Evolutionary conservation across 129 eudicot species (phyloP), one percentile per base, ranked within the genome.

Genomic region (Ambrosia trifida): DNA sequence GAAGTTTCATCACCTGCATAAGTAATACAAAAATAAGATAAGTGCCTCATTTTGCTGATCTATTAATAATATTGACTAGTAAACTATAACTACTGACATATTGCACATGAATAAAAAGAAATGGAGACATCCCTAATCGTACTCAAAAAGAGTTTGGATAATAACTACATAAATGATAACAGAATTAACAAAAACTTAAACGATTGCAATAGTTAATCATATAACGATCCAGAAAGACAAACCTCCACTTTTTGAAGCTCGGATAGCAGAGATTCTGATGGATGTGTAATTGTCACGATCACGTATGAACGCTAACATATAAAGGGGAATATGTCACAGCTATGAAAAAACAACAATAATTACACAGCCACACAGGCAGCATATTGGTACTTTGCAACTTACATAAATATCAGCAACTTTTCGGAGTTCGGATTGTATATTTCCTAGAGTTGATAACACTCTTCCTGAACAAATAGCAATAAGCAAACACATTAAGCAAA

Each of bases 241-340:
- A 93, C 96, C 99, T 94, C 97, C 72, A 94, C 97, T 80, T 89
- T 90, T 59, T 80, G 87, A 67, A 94, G 94, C 84, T 90, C 97
- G 44, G 80, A 79, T 45, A 94, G 89, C 52, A 94, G 91, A 82
- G 93, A 94, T 67, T 90, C 97, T 46, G 97, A 90, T 62, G 99
- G 99, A 79, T 79, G 87, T 71, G 99, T 90, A 49, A 94, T 89
- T 40, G 97, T 94, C 52, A 76, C 69, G 17, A 85, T 59, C 66
- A 94, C 72, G 68, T 86, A 93, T 51, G 97, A 80, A 3, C 99
- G 96, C 99, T 94, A 86, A 64, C 43, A 84, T 56, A 71, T 9
- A 78, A 73, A 82, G 20, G 69, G 35, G 24, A 76, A 69, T n/a
- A 18, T 47, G 64, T 80, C 77, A 70, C 67, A 41, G 61, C 44